Percentiles rank a stretch among this genome's conserved stretches.
Conservation (phyloP, 2,329 filamentous ascomycete species). For the Coniochaeta hoffmannii region DNA sequence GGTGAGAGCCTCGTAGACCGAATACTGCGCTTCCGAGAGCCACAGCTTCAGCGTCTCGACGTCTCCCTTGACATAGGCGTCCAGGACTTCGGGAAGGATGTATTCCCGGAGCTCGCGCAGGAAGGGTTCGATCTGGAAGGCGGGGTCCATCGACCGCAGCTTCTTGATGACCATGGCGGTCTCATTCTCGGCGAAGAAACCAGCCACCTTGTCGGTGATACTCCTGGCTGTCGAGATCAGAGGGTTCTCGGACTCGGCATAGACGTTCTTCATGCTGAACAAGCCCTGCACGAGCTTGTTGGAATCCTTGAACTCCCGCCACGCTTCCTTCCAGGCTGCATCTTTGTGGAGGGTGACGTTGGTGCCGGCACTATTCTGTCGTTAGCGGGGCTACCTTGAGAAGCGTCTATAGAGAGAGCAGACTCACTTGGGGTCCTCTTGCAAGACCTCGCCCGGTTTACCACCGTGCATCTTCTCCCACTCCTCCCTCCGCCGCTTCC, state of each 20-base stretch:
- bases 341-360: slow-evolving; percentile 96
- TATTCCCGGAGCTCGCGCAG: slow-evolving; percentile 94
- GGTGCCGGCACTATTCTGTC: slow-evolving; percentile 67
- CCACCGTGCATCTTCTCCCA: slow-evolving; percentile 56
- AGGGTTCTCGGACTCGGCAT: slow-evolving; percentile 96
- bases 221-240: slow-evolving; percentile 86
- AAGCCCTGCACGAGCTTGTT: slow-evolving; percentile 83
- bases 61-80: slow-evolving; percentile 97
- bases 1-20: slow-evolving; percentile 92
- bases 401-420: neutral
- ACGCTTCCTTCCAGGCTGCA: slow-evolving; percentile 95
- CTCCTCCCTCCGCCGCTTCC: slow-evolving; percentile 68
- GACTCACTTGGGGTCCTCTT: slow-evolving; percentile 83
- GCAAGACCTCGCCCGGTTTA: slow-evolving; percentile 50
- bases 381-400: slow-evolving; percentile 22
- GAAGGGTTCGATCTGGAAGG: slow-evolving; percentile 92
- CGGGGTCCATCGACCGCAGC: slow-evolving; percentile 91
- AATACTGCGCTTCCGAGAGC: slow-evolving; percentile 94
- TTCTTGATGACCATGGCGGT: slow-evolving; percentile 97
- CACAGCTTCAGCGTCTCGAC: slow-evolving; percentile 80
- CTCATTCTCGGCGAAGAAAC: slow-evolving; percentile 98
- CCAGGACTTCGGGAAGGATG: slow-evolving; percentile 92
- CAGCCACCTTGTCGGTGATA: slow-evolving; percentile 86
- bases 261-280: slow-evolving; percentile 77
- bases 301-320: slow-evolving; percentile 87